These are phyloP conservation scores for Ceratocystiopsis brevicomis DNA, from an alignment of 2,329 filamentous ascomycete genomes.

Conservation along the genomic window DNA sequence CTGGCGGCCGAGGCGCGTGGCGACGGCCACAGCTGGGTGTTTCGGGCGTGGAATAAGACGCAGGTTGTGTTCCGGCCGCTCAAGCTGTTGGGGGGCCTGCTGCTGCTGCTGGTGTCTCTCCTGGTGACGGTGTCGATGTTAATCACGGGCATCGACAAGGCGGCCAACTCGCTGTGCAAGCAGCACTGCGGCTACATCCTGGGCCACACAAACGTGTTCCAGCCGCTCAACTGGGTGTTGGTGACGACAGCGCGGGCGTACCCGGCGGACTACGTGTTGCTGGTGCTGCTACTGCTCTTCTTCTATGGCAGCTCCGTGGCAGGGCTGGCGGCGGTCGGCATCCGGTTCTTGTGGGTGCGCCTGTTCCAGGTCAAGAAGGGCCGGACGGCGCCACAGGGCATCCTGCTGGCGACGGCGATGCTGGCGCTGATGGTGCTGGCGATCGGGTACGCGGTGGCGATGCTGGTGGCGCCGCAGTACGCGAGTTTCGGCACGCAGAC, in stretches of 20 bases:
- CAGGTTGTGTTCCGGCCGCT: conserved; percentile 72
- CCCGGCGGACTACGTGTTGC: conserved; percentile 81
- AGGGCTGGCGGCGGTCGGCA: conserved; percentile 71
- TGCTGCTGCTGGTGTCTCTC: conserved; percentile 56
- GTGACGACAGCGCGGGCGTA: conserved; percentile 67
- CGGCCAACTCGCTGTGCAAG: conserved; percentile 86
- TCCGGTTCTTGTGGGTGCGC: conserved; percentile 88
- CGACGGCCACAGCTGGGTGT: conserved; percentile 54
- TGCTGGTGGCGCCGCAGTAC: conserved; percentile 92
- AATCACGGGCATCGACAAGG: conserved; percentile 89
- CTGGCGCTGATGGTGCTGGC: conserved; percentile 76
- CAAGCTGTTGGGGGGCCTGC: conserved; percentile 67
- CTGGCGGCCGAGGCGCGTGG: conserved; percentile 68
- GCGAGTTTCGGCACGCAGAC: conserved; percentile 86
- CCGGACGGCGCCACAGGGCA: conserved; percentile 75
- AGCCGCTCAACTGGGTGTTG: conserved; percentile 82
- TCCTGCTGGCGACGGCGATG: conserved; percentile 80
- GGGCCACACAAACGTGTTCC: conserved; percentile 73
- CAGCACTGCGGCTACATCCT: conserved; percentile 81
- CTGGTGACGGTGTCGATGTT: conserved; percentile 82
- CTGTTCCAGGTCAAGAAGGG: conserved; percentile 84
- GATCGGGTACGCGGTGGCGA: conserved; percentile 81
- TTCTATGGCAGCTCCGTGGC: conserved; percentile 79
- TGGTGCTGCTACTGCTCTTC: conserved; percentile 65
- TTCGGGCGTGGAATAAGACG: conserved; percentile 59